Conservation (phyloP, 257 asterid genomes). For the Scutellaria baicalensis region DNA sequence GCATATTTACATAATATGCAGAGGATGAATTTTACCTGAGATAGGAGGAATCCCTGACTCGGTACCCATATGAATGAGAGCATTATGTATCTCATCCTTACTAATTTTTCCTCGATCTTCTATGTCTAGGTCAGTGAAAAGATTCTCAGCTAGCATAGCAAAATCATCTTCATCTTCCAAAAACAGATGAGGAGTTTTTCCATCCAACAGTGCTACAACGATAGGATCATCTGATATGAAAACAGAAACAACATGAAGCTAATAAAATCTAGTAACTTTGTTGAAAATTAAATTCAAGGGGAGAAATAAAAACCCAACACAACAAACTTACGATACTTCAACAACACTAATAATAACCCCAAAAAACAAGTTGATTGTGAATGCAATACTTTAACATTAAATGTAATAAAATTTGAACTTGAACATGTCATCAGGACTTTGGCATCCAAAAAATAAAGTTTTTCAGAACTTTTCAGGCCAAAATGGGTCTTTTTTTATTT, state of each 20-base stretch:
- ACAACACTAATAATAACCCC: background rate
- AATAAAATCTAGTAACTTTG: background rate
- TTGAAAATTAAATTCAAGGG: background rate
- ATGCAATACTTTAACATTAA: background rate
- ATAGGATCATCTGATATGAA: conserved; percentile 41
- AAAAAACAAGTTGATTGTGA: background rate
- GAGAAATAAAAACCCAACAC: background rate
- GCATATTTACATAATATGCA: background rate
- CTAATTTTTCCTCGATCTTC: conserved; percentile 50
- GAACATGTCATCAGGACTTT: background rate
- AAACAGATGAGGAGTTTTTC: conserved; percentile 26
- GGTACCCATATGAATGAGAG: conserved; percentile 46
- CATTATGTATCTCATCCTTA: conserved; percentile 41
- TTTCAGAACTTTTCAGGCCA: too few species aligned
- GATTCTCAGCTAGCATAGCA: conserved; percentile 60
- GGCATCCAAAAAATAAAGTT: background rate
- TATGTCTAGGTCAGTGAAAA: conserved; percentile 53
- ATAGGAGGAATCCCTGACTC: conserved; percentile 57
- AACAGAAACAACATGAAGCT: background rate
- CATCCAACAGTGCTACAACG: conserved; percentile 44
- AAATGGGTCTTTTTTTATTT: too few species aligned
- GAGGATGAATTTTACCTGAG: conserved; percentile 28
- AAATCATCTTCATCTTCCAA: conserved; percentile 71
- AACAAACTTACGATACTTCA: background rate
- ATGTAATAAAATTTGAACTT: background rate